These are phyloP conservation scores for Breynia disticha DNA, from an alignment of 441 rosid genomes.

Conservation along the genomic window DNA sequence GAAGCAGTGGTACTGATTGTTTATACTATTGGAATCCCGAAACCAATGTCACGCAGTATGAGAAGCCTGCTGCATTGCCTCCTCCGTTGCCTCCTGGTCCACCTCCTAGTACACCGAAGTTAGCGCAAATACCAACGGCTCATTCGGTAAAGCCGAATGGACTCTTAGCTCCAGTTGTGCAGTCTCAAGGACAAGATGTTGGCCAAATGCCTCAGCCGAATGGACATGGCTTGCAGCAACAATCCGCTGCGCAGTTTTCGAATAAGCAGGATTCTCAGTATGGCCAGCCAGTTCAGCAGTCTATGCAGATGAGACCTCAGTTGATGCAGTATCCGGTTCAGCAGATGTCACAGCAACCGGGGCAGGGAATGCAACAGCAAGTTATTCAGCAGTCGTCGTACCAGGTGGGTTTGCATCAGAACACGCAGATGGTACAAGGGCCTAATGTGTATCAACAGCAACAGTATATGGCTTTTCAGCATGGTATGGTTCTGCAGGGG, in stretches of 20 bases:
- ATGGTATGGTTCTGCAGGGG: conserved; percentile 36
- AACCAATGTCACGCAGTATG: conserved; percentile 79
- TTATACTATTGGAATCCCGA: conserved; percentile 92
- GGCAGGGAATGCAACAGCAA: conserved; percentile 18
- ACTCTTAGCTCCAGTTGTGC: conserved; percentile 26
- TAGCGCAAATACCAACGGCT: conserved; percentile 47
- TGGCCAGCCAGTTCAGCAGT: conserved; percentile 39
- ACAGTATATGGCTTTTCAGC: conserved; percentile 53
- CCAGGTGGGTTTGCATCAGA: conserved; percentile 37
- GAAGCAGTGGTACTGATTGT: conserved; percentile 43
- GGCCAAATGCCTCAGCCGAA: conserved; percentile 39
- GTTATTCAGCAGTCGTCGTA: conserved; percentile 28
- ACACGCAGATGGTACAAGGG: conserved; percentile 32
- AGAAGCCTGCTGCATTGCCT: conserved; percentile 49
- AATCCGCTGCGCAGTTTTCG: conserved; percentile 23
- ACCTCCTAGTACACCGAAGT: conserved; percentile 56
- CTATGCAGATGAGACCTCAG: conserved; percentile 45
- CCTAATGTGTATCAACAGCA: conserved; percentile 39
- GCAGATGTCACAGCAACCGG: conserved; percentile 43
- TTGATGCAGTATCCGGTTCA: conserved; percentile 52
- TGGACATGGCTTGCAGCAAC: conserved; percentile 16
- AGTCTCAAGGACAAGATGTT: conserved; percentile 33
- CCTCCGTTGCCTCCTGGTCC: conserved; percentile 51
- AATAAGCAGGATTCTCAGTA: conserved; percentile 31
- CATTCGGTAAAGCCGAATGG: conserved; percentile 38